These are phyloP conservation scores for Stemphylium beticola DNA, from an alignment of 2,329 filamentous ascomycete species.

Conservation along the genomic window DNA sequence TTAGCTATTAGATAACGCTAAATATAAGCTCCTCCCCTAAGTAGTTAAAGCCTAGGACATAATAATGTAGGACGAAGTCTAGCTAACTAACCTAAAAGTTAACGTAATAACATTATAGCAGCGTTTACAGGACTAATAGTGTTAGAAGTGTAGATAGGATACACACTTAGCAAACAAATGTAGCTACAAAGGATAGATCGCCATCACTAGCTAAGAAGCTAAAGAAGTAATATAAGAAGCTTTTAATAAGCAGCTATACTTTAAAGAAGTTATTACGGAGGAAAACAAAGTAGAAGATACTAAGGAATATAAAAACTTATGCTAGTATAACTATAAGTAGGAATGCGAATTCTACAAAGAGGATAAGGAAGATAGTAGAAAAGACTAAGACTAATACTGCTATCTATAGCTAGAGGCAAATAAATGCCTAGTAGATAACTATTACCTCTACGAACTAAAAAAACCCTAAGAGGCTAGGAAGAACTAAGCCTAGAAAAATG, in stretches of 20 bases:
- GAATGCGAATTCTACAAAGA: too few species aligned
- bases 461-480: too few species aligned
- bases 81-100: not conserved
- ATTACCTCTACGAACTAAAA: too few species aligned
- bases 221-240: not conserved
- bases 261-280: not conserved
- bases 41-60: not conserved
- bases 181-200: not conserved
- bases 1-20: not conserved
- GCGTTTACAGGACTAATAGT: not conserved
- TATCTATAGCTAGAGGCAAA: too few species aligned
- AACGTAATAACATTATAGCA: not conserved
- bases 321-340: too few species aligned
- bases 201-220: not conserved
- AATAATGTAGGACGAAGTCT: not conserved
- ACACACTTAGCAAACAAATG: not conserved
- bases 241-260: not conserved
- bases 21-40: not conserved
- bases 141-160: not conserved
- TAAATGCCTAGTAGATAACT: too few species aligned
- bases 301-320: too few species aligned
- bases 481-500: too few species aligned
- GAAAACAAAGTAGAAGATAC: too few species aligned
- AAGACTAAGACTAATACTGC: too few species aligned
- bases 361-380: too few species aligned